phyloP scores from a whole-genome alignment of 2,329 filamentous ascomycete genomes.

The Xylaria multiplex region DNA sequence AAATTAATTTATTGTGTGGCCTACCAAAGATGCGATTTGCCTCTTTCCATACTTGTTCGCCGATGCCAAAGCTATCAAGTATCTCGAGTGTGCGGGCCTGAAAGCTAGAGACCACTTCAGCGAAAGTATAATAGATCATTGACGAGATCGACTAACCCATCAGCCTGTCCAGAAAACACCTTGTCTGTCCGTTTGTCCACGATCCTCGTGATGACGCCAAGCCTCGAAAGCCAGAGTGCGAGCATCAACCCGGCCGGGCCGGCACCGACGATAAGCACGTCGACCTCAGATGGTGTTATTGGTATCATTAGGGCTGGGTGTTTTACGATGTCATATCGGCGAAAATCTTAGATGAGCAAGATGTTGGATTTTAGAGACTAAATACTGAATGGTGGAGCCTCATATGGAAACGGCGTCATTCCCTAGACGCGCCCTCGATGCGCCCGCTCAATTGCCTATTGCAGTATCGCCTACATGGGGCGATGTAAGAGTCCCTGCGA shows the following conservation, averaged over 20 bases:
- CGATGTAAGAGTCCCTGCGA: not conserved
- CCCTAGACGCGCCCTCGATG: not conserved
- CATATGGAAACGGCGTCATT: slow-evolving; percentile 9
- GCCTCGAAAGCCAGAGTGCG: slow-evolving; percentile 55
- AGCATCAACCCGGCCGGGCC: slow-evolving; percentile 57
- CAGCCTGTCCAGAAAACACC: slow-evolving; percentile 57
- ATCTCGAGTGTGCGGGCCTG: slow-evolving; percentile 76
- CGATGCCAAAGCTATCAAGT: slow-evolving; percentile 77
- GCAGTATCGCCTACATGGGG: slow-evolving; percentile 8
- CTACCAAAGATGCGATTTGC: slow-evolving; percentile 73
- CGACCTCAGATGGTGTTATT: slow-evolving; percentile 31
- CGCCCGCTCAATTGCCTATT: slow-evolving; percentile 9
- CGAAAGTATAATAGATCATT: not conserved
- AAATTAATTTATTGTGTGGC: slow-evolving; percentile 31
- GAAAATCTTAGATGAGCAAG: not conserved
- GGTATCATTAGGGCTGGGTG: not conserved
- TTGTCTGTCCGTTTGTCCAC: slow-evolving; percentile 57
- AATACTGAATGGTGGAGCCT: not conserved
- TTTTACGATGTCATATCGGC: slow-evolving; percentile 8
- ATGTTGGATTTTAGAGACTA: not conserved
- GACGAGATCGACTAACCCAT: slow-evolving; percentile 48
- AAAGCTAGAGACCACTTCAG: slow-evolving; percentile 47
- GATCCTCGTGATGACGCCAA: slow-evolving; percentile 55
- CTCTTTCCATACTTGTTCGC: slow-evolving; percentile 71
- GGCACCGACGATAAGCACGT: slow-evolving; percentile 55